Base-by-base conservation (phyloP, 306 rosid species). In the Acacia confusa region DNA sequence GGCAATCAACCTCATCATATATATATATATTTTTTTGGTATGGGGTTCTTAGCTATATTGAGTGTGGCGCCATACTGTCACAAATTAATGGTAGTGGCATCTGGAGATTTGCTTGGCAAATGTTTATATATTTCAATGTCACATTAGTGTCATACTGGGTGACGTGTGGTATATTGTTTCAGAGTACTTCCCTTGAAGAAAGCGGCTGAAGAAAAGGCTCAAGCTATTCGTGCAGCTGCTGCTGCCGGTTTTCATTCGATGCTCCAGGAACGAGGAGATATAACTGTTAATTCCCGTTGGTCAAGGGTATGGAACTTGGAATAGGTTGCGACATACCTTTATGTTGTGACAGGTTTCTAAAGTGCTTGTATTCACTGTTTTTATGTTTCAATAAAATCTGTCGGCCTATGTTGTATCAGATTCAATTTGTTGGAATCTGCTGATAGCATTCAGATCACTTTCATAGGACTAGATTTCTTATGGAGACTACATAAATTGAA, bases 151-250 rank as follows among this genome's bases (percentile, higher is more conserved):
- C 78, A 44, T 81, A 72, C 65, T 81, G 84, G 83, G 83, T 79
- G 79, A 84, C 25, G 50, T 72, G 80, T 43, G 47, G 64, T 85
- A 63, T 77, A 28, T 84, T 79, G 57, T 80, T 88, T 83, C 87
- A 95, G 99, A 86, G 92, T 95, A 72, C 85, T 90, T 87, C 95
- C 97, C 78, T 78, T 95, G 84, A 95, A 88, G 90, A 95, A 87
- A 88, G 96, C 94, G 55, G 85, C 96, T 77, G 93, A 90, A 85
- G 97, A 93, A 87, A 95, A 92, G 87, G 94, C 91, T 70, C 91
- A 87, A 84, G 98, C 96, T 68, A 53, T 75, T 13, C 90, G 93
- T 70, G 90, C 88, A 78, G 96, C 93, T 71, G 85, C 90, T 72
- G 80, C 92, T 58, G 52, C 89, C 70, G 75, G 92, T 87, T 95